A percentile compares a stretch with the other conserved stretches of the same genome.
phyloP scores from a whole-genome alignment of 148 eudicot genomes.

The Euryodendron excelsum region DNA sequence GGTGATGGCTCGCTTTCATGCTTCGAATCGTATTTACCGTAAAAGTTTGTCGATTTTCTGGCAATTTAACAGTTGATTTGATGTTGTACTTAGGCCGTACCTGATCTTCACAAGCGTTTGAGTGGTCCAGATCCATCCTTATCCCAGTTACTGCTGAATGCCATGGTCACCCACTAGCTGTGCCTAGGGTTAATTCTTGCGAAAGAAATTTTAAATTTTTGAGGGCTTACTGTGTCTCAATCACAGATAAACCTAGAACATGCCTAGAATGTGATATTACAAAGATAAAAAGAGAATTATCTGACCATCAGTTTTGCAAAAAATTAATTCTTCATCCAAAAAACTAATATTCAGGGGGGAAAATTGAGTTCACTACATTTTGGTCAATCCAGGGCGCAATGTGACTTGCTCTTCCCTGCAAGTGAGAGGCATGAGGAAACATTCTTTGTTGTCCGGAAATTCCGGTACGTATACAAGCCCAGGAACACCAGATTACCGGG shows the following conservation, averaged over 20 bases:
- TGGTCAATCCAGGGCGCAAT: slow-evolving; percentile 16
- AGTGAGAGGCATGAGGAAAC: slow-evolving; percentile 29
- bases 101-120: background rate
- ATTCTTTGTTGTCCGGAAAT: slow-evolving; percentile 29
- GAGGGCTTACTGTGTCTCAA: background rate
- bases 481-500: slow-evolving; percentile 50
- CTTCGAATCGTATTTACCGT: background rate
- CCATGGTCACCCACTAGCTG: background rate
- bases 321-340: slow-evolving; percentile 1
- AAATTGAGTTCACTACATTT: background rate
- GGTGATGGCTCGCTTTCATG: background rate
- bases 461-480: slow-evolving; percentile 52
- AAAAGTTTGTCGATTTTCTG: background rate
- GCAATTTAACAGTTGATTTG: slow-evolving; percentile 1
- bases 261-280: background rate
- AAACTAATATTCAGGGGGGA: background rate
- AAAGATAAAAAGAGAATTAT: too few relatives aligned
- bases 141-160: background rate
- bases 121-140: slow-evolving; percentile 11
- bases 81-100: slow-evolving; percentile 9
- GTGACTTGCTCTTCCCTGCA: slow-evolving; percentile 17
- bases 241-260: background rate
- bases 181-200: background rate
- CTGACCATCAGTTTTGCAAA: background rate
- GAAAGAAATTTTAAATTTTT: background rate